These are phyloP conservation scores for Usnea hakonensis DNA, from an alignment of 495 filamentous ascomycete genomes.

Conservation along the genomic window DNA sequence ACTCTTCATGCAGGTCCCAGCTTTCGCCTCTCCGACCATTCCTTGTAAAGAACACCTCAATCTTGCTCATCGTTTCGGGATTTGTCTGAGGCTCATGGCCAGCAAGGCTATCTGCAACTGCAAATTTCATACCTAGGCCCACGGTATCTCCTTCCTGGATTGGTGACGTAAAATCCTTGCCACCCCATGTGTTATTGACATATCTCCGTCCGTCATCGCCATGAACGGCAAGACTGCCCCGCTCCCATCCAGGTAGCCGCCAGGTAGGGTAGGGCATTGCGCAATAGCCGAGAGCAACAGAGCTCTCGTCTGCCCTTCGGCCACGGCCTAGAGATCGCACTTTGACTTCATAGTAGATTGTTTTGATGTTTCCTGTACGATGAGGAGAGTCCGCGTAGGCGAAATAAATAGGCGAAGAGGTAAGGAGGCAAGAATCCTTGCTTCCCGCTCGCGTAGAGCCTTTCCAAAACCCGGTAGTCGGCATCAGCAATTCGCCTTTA, in stretches of 20 bases:
- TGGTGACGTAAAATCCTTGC: slow-evolving; percentile 58
- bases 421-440: slow-evolving; percentile 48
- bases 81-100: slow-evolving; percentile 23
- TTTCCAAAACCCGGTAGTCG: slow-evolving; percentile 36
- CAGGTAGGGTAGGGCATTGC: slow-evolving; percentile 81
- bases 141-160: slow-evolving; percentile 49
- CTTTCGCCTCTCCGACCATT: slow-evolving; percentile 55
- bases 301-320: slow-evolving; percentile 42
- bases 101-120: slow-evolving; percentile 27
- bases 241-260: slow-evolving; percentile 86
- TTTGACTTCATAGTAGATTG: slow-evolving; percentile 73
- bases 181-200: slow-evolving; percentile 80
- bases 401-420: slow-evolving; percentile 69
- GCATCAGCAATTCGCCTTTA: slow-evolving; percentile 34
- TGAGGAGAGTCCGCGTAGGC: slow-evolving; percentile 60
- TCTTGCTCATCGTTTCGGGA: slow-evolving; percentile 29
- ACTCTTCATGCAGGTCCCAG: slow-evolving; percentile 83
- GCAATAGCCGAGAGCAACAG: slow-evolving; percentile 67
- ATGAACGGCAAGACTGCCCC: slow-evolving; percentile 77
- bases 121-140: slow-evolving; percentile 66
- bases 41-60: slow-evolving; percentile 71
- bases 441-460: slow-evolving; percentile 32
- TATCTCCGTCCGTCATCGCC: slow-evolving; percentile 85
- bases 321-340: slow-evolving; percentile 41
- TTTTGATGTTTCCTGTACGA: slow-evolving; percentile 43